Evolutionary conservation across 768 basidiomycete species (phyloP), one percentile per base, ranked within the genome.

Genomic region (Mycena sanguinolenta): DNA sequence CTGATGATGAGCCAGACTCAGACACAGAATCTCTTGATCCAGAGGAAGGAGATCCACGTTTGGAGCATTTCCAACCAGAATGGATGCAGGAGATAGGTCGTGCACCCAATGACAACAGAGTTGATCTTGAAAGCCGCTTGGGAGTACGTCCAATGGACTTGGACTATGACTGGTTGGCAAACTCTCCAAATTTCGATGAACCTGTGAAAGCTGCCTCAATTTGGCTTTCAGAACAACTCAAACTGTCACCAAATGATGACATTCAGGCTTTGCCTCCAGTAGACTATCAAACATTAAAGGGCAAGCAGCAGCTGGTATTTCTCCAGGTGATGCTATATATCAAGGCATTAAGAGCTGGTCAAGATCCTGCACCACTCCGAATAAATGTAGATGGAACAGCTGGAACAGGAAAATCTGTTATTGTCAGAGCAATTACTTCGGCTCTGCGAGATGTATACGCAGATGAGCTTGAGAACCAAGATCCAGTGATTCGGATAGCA

Each of bases 361-460:
- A 12, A 10, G n/a, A 69, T 34, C 66, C 62, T 25, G 32, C 53
- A 19, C 65, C 71, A 9, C 46, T 74, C 8, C 58, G 67, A 1
- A 71, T 78, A 57, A 78, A 79, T 69, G 69, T 79, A 21, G 78
- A 79, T 73, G 77, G 75, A n/a, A 77, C 77, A 28, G 76, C 77
- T 27, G 78, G 78, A 19, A 76, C 75, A 54, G 75, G 77, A 53
- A 79, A 78, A 65, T 74, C 78, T 36, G 74, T 74, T 52, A 63
- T 78, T 1, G 76, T 78, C 36, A 73, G 75, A 62, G 58, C 9
- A 4, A 25, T 71, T 4, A 75, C 73, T 28, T 50, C 67, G 21
- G 73, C 71, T 21, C 64, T 78, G 8, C 21, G 70, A 13, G 63
- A 77, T 19, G 60, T 73, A 46, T 72, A 30, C 12, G 17, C 17